Conservation (phyloP, 2,329 filamentous ascomycete genomes). For the Lachnellula cervina region DNA sequence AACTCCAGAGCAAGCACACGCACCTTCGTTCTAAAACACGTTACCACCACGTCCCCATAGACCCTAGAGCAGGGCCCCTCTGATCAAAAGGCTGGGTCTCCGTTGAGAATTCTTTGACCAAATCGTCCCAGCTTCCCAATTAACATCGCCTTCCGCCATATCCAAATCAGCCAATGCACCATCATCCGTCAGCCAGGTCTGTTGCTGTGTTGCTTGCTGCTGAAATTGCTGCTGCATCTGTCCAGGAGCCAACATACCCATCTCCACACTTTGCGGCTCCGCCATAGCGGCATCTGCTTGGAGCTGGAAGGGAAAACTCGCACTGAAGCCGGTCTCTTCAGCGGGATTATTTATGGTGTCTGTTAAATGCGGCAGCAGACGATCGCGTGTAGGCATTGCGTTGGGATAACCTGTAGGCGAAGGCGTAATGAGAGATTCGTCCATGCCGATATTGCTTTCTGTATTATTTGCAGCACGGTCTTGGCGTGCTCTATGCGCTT, state of each 20-base stretch:
- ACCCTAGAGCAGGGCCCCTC: slow-evolving; percentile 21
- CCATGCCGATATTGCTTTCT: slow-evolving; percentile 4
- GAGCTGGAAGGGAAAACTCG: not conserved
- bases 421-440: not conserved
- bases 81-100: slow-evolving; percentile 12
- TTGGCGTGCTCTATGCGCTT: slow-evolving; percentile 44
- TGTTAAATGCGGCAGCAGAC: not conserved
- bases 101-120: slow-evolving; percentile 31
- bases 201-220: slow-evolving; percentile 7
- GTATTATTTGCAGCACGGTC: not conserved
- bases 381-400: not conserved
- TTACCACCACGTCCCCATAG: slow-evolving; percentile 29
- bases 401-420: not conserved
- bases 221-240: slow-evolving; percentile 21
- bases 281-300: slow-evolving; percentile 7
- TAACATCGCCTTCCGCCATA: slow-evolving; percentile 27
- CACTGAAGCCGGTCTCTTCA: not conserved
- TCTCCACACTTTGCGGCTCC: slow-evolving; percentile 20
- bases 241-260: slow-evolving; percentile 21
- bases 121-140: slow-evolving; percentile 34
- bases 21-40: not conserved
- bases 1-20: not conserved
- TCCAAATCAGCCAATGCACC: slow-evolving; percentile 24
- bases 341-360: not conserved
- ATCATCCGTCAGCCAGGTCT: slow-evolving; percentile 26